Conservation (phyloP, 257 asterid genomes). For the Fraxinus excelsior region DNA sequence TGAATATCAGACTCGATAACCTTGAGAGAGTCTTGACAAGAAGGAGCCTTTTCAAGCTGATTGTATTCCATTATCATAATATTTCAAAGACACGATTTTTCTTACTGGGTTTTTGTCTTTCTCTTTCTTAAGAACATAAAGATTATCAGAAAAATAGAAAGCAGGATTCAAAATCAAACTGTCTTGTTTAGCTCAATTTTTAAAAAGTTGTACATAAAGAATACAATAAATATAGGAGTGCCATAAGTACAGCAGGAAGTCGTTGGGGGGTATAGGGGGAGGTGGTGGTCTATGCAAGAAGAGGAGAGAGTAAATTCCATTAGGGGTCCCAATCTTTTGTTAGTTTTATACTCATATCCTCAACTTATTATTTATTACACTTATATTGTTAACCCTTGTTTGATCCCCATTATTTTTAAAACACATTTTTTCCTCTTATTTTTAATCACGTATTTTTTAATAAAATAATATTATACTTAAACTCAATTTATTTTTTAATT, state of each 20-base stretch:
- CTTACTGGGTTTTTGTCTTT: neutral
- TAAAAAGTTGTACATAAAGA: neutral
- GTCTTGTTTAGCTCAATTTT: neutral
- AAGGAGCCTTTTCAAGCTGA: slow-evolving; percentile 43
- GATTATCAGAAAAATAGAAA: neutral
- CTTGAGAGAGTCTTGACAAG: slow-evolving; percentile 50
- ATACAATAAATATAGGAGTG: neutral
- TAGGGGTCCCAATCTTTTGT: too few species aligned
- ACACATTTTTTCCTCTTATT: too few species aligned
- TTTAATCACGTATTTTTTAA: too few species aligned
- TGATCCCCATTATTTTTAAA: too few species aligned
- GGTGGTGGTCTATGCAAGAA: too few species aligned
- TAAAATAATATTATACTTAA: too few species aligned
- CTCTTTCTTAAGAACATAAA: neutral
- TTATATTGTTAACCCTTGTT: too few species aligned
- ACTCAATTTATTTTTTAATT: too few species aligned
- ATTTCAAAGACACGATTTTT: slow-evolving; percentile 10
- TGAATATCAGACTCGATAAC: slow-evolving; percentile 55
- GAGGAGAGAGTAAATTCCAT: too few species aligned
- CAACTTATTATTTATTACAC: too few species aligned
- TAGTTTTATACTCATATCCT: too few species aligned
- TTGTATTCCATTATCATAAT: slow-evolving; percentile 40
- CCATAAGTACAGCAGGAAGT: neutral
- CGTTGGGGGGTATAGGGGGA: neutral
- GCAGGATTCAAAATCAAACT: neutral